Conservation (phyloP, 1,284 basidiomycete genomes). For the Puccinia polysora region DNA sequence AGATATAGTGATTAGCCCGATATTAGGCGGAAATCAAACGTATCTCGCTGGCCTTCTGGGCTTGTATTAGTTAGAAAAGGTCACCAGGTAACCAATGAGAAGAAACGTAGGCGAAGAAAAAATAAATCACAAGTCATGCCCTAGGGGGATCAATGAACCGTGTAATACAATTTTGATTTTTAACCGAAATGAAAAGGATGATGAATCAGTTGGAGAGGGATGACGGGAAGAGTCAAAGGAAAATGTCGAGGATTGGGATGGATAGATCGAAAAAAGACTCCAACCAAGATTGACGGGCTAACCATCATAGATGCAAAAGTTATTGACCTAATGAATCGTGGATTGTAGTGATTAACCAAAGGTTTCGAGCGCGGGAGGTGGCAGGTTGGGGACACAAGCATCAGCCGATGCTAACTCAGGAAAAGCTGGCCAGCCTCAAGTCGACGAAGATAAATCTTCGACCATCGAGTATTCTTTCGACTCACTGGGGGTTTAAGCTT, state of each 20-base stretch:
- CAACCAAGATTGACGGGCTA: constrained; percentile 48
- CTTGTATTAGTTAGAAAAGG: too few relatives aligned
- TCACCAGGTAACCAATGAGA: too few relatives aligned
- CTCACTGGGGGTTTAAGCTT: constrained; percentile 79
- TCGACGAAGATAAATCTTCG: too few relatives aligned
- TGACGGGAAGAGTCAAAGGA: background rate
- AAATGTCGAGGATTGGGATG: background rate
- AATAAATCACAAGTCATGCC: constrained; percentile 17
- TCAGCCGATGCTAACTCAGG: background rate
- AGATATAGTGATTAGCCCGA: background rate
- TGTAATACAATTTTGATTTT: background rate
- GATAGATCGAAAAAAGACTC: background rate
- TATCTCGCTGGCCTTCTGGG: too few relatives aligned
- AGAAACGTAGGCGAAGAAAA: background rate
- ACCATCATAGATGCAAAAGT: constrained; percentile 71
- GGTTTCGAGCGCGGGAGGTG: background rate
- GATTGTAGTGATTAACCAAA: background rate
- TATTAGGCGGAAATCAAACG: background rate
- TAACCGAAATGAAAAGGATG: background rate
- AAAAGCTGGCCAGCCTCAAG: background rate
- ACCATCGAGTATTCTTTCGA: background rate
- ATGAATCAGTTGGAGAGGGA: background rate
- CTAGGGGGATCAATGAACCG: background rate
- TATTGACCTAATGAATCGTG: constrained; percentile 59
- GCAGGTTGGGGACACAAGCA: constrained; percentile 14